A percentile compares a stretch with the other conserved stretches of the same genome.
Conservation (phyloP, 2,329 filamentous ascomycete genomes). For the Penicillium sp. region DNA sequence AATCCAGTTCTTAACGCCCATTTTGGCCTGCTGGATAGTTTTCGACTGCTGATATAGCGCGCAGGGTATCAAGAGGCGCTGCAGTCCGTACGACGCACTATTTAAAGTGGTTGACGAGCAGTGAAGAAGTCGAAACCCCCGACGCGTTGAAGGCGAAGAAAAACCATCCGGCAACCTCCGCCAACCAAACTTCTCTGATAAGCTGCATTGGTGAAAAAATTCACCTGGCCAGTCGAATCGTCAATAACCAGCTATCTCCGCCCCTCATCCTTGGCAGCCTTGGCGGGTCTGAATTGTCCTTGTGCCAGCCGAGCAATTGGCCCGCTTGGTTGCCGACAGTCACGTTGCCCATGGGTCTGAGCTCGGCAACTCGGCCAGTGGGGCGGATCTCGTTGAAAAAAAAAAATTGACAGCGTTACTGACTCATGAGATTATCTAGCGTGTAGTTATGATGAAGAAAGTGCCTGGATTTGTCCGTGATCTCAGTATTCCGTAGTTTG, state of each 20-base stretch:
- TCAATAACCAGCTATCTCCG: constrained; percentile 10
- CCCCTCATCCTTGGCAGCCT: constrained; percentile 12
- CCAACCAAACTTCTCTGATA: constrained; percentile 23
- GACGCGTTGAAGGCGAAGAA: constrained; percentile 7
- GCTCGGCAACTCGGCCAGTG: constrained; percentile 13
- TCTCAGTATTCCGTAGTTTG: background rate
- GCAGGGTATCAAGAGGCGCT: constrained; percentile 7
- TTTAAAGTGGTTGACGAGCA: constrained; percentile 9
- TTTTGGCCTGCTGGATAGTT: constrained; percentile 6
- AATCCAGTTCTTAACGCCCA: constrained; percentile 24
- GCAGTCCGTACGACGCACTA: constrained; percentile 14
- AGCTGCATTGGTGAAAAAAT: constrained; percentile 17
- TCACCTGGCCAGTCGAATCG: constrained; percentile 7
- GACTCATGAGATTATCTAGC: background rate
- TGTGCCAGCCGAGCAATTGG: constrained; percentile 15
- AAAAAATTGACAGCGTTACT: constrained; percentile 6
- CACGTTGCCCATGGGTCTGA: constrained; percentile 9
- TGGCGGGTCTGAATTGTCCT: constrained; percentile 11
- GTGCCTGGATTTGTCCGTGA: background rate
- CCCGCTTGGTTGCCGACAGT: constrained; percentile 13
- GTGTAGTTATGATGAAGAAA: background rate
- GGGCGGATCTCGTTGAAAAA: background rate
- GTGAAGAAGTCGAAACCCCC: background rate
- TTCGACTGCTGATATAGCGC: constrained; percentile 2
- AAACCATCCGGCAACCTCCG: constrained; percentile 9